These are phyloP conservation scores for Nemophila menziesii DNA, from an alignment of 257 asterid species.

Conservation along the genomic window DNA sequence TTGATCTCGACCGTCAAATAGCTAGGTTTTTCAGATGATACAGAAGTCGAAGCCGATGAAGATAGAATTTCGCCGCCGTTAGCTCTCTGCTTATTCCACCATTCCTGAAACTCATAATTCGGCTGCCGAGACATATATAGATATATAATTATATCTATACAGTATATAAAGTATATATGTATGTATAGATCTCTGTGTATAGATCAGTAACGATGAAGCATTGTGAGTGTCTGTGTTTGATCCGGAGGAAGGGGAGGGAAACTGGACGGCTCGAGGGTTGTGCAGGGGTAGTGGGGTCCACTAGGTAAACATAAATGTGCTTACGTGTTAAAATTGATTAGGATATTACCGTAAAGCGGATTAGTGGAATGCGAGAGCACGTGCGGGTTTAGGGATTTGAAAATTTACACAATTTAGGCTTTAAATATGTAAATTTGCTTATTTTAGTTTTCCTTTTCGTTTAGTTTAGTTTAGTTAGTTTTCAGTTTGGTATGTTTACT, in stretches of 20 bases:
- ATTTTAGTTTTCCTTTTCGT: too few relatives aligned
- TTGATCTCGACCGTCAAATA: constrained; percentile 27
- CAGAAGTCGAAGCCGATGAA: constrained; percentile 3
- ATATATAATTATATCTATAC: too few relatives aligned
- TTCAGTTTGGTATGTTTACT: too few relatives aligned
- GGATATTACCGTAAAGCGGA: too few relatives aligned
- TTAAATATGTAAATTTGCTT: too few relatives aligned
- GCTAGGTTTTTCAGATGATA: constrained; percentile 19
- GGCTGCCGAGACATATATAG: constrained; percentile 70
- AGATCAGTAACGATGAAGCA: not conserved
- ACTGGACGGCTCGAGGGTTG: not conserved
- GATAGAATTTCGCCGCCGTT: constrained; percentile 23
- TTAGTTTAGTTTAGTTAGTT: too few relatives aligned
- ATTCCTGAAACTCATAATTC: constrained; percentile 83
- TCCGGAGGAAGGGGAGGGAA: not conserved
- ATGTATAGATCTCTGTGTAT: not conserved
- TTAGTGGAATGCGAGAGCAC: too few relatives aligned
- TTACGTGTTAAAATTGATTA: too few relatives aligned
- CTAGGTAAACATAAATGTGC: too few relatives aligned
- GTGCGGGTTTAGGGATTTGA: too few relatives aligned
- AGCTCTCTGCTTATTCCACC: constrained; percentile 88
- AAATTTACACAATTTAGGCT: too few relatives aligned
- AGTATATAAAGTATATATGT: not conserved
- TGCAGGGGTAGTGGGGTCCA: too few relatives aligned
- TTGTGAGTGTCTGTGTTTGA: not conserved